Conservation (phyloP, 2,329 filamentous ascomycete species). For the Alternaria solani region DNA sequence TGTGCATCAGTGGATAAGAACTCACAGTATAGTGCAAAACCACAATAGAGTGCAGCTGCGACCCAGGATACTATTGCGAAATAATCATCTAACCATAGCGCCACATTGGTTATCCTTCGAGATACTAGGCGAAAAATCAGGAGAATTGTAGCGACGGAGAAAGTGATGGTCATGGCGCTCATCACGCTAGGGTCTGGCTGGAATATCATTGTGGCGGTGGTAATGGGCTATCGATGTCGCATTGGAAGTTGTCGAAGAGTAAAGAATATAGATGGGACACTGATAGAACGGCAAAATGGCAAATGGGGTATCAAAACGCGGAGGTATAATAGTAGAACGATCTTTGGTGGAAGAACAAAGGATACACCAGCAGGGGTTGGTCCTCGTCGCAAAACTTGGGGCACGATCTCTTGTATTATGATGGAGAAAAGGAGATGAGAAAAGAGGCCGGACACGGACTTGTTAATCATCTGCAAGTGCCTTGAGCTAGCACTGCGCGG, state of each 20-base stretch:
- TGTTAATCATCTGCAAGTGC: neutral
- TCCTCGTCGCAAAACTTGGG: neutral
- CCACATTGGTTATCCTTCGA: neutral
- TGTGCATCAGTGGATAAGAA: neutral
- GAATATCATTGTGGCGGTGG: neutral
- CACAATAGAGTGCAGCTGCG: neutral
- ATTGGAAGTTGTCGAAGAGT: neutral
- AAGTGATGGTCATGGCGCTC: neutral
- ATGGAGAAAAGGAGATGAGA: neutral
- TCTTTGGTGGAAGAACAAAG: neutral
- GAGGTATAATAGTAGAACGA: neutral
- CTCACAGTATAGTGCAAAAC: neutral
- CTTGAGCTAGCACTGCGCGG: neutral
- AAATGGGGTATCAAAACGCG: fast-evolving
- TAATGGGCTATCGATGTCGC: neutral
- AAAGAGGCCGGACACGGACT: neutral
- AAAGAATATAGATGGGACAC: neutral
- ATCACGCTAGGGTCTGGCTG: neutral
- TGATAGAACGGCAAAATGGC: neutral
- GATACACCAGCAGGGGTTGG: neutral
- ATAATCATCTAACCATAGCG: neutral
- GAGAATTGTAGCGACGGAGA: neutral
- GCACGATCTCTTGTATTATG: neutral
- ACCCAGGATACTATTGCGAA: neutral
- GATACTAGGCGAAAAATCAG: neutral